These are phyloP conservation scores for Leishmania major DNA, from an alignment of 208 protist species.

Conservation along the genomic window DNA sequence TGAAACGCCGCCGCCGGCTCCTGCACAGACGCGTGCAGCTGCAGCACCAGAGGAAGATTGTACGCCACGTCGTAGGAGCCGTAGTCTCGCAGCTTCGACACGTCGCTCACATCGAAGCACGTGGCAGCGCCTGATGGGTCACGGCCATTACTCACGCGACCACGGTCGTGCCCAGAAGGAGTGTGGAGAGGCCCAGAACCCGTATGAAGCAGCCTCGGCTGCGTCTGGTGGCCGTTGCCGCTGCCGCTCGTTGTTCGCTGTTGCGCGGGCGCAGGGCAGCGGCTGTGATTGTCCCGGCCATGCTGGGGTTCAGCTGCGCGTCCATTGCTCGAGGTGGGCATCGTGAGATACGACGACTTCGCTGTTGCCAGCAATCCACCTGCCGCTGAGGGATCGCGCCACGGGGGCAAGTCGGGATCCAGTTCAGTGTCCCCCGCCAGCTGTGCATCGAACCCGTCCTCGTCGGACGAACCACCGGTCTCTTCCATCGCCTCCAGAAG, in stretches of 20 bases:
- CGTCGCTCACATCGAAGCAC: conserved; percentile 53
- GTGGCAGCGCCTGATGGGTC: background rate
- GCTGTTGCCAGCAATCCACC: too few species aligned
- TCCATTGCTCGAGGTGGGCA: background rate
- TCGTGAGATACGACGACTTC: background rate
- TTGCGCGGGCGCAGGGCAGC: background rate
- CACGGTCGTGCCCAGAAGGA: background rate
- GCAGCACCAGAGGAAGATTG: conserved; percentile 42
- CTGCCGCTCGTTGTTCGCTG: background rate
- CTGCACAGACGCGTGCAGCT: conserved; percentile 18
- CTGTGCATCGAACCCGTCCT: conserved; percentile 22
- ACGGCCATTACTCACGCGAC: background rate
- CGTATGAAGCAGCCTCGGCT: background rate
- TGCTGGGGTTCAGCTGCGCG: background rate
- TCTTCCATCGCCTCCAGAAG: conserved; percentile 23
- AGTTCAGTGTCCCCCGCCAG: conserved; percentile 17
- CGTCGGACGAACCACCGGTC: conserved; percentile 25
- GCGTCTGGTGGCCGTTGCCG: background rate
- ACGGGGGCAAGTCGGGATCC: background rate
- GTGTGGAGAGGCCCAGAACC: conserved; percentile 3
- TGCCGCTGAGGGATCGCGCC: background rate
- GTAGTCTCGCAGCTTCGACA: conserved; percentile 63
- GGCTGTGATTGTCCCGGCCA: background rate
- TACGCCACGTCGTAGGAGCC: conserved; percentile 49
- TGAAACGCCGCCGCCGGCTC: conserved; percentile 8